Evolutionary conservation across 345 rosid genomes (phyloP), one percentile per base, ranked within the genome.

Genomic region (Erodium maritimum): DNA sequence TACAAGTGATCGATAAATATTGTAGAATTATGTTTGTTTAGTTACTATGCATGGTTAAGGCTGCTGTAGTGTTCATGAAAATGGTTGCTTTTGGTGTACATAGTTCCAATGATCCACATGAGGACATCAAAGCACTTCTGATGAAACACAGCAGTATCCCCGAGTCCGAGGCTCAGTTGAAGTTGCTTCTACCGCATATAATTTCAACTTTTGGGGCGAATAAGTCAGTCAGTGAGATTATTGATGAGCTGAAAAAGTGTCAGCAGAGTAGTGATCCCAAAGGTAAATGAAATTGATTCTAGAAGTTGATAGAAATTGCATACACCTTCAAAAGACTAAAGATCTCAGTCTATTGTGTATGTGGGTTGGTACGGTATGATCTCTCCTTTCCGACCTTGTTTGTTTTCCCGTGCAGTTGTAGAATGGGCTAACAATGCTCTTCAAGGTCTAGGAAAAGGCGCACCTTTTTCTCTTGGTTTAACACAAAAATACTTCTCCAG

Each of bases 351-450:
- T 52, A 19, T 19, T 54, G 21, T 53, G 18, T 54, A 21, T 20
- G 16, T 54, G 56, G 23, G 56, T 19, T 19, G 33, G 16, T 54
- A 18, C 52, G 34, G 52, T 63, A 58, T 1, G 48, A 55, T 23
- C n/a, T 34, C 2, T 21, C 50, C 42, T 18, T 65, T 33, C 46
- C 37, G 46, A 9, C 37, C 59, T 50, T 56, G 19, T 45, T 58
- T n/a, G 50, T 45, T 5, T 61, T 55, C 21, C 56, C 65, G 23
- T 20, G 20, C 71, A 91, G 96, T 88, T 65, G 77, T 37, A 16
- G 83, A 84, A 67, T 91, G 96, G 98, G 95, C 95, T 54, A 81
- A 66, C 16, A 93, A 91, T 56, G 93, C 96, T 65, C 81, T 86
- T 62, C 85, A 86, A 72, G 93, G 87, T 57, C 70, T 88, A 60